Evolutionary conservation across 306 rosid genomes (phyloP).

Genomic region (Malus orientalis): DNA sequence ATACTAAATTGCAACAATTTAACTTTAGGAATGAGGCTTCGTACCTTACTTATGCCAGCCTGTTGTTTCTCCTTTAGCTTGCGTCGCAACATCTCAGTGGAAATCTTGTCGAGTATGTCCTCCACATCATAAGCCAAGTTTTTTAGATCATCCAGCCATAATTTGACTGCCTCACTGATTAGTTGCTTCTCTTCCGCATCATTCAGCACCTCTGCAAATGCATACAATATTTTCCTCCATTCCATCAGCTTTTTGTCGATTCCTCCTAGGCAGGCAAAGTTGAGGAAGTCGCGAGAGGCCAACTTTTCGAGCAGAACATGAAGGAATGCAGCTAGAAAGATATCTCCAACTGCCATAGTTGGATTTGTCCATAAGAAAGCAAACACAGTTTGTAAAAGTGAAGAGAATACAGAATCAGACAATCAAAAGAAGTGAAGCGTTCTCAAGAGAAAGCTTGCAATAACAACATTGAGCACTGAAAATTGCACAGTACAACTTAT

Average conservation of each 20-base stretch:
- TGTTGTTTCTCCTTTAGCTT: background rate
- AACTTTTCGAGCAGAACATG: background rate
- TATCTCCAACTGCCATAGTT: background rate
- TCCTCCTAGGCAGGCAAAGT: background rate
- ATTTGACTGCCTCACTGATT: background rate
- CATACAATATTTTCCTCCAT: background rate
- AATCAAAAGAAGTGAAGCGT: background rate
- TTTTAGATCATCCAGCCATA: conserved; percentile 12
- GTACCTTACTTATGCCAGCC: background rate
- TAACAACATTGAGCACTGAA: too few species aligned
- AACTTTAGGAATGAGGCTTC: background rate
- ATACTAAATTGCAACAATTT: background rate
- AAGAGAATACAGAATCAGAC: background rate
- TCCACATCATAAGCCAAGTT: conserved; percentile 13
- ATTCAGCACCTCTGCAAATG: background rate
- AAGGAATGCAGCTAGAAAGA: background rate
- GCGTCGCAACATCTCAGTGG: background rate
- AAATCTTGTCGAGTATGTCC: conserved; percentile 17
- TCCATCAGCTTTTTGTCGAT: background rate
- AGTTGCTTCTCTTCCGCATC: conserved; percentile 11
- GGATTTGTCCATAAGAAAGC: too few species aligned
- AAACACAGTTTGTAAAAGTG: too few species aligned
- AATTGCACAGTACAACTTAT: too few species aligned
- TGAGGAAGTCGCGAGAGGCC: background rate
- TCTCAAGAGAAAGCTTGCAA: background rate